Percentiles rank a stretch among this genome's conserved stretches.
Evolutionary conservation across 2,329 filamentous ascomycete species (phyloP).

Genomic region (Trichoderma afroharzianum): DNA sequence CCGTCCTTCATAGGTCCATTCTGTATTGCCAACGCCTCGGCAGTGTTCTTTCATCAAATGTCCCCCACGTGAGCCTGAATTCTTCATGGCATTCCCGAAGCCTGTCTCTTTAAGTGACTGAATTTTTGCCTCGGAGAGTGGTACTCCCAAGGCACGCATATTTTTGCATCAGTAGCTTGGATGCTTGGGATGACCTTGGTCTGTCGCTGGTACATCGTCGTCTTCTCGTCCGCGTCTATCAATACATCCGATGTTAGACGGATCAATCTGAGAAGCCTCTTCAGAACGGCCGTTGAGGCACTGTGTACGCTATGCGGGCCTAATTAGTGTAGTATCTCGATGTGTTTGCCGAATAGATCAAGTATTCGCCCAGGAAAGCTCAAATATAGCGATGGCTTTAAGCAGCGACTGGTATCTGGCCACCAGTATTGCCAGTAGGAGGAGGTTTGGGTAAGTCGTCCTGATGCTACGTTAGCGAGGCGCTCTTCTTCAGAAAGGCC

Average conservation of each 20-base stretch:
- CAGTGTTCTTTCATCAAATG: not conserved
- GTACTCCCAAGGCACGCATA: not conserved
- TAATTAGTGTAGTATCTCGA: not conserved
- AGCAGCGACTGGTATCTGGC: constrained; percentile 40
- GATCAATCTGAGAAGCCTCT: not conserved
- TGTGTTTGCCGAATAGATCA: not conserved
- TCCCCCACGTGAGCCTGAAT: not conserved
- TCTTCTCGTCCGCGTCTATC: not conserved
- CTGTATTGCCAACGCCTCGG: not conserved
- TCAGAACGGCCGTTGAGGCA: not conserved
- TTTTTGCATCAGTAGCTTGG: not conserved
- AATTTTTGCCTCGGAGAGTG: not conserved
- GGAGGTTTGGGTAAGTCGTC: constrained; percentile 43
- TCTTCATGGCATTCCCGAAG: not conserved
- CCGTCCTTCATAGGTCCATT: not conserved
- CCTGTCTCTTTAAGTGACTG: not conserved
- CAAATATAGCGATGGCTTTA: constrained; percentile 25
- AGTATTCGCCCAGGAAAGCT: not conserved
- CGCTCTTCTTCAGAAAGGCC: not conserved
- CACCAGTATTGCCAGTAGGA: constrained; percentile 29
- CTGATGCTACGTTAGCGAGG: constrained; percentile 27
- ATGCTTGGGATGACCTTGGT: not conserved
- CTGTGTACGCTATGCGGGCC: not conserved
- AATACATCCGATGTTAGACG: not conserved
- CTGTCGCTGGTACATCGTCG: not conserved